Evolutionary conservation across 768 basidiomycete genomes (phyloP).

Genomic region (Suillus americanus): DNA sequence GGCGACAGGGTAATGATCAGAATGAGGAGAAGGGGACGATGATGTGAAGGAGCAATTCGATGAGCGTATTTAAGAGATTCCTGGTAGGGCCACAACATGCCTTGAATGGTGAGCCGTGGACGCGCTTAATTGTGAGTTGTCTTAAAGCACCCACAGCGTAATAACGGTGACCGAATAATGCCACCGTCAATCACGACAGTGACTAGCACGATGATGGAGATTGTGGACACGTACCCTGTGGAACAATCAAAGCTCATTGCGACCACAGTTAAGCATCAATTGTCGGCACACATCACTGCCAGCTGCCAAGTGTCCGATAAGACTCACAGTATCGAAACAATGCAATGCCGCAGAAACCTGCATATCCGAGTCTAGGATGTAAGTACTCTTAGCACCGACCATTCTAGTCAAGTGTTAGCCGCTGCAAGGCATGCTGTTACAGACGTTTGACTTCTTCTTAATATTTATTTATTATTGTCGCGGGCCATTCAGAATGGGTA

Average conservation of each 20-base stretch:
- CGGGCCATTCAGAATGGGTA: not conserved
- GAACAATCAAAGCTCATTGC: not conserved
- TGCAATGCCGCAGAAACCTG: not conserved
- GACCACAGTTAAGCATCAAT: not conserved
- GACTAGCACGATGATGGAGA: too few relatives aligned
- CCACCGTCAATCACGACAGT: not conserved
- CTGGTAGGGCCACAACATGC: not conserved
- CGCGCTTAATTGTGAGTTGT: not conserved
- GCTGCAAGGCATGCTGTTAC: not conserved
- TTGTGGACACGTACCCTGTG: not conserved
- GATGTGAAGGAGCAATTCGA: not conserved
- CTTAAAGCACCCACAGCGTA: not conserved
- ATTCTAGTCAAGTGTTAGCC: not conserved
- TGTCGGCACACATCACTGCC: not conserved
- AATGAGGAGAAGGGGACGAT: not conserved
- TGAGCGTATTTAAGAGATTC: not conserved
- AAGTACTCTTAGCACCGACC: not conserved
- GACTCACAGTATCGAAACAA: not conserved
- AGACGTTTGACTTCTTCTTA: not conserved
- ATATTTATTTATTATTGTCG: slow-evolving; percentile 19
- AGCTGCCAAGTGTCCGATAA: not conserved
- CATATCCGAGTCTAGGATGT: not conserved
- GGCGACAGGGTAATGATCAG: not conserved
- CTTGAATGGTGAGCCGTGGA: slow-evolving; percentile 8
- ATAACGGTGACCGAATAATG: not conserved